Percentiles rank a stretch among this genome's conserved stretches.
These are phyloP conservation scores for Xylogone sp. DNA, from an alignment of 2,329 filamentous ascomycete species.

Conservation along the genomic window DNA sequence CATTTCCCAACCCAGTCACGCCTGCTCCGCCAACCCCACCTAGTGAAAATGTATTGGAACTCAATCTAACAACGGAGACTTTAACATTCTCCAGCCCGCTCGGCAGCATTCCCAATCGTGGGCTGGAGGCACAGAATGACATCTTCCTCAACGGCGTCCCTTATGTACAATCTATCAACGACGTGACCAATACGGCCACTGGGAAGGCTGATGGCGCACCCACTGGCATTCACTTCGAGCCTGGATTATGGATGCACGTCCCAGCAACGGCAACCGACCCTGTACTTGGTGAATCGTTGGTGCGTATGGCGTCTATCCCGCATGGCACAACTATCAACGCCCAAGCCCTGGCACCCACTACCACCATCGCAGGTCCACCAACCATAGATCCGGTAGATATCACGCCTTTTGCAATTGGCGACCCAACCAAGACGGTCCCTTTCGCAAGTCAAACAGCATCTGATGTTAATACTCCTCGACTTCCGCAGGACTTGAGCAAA, in stretches of 20 bases:
- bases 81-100: conserved; percentile 28
- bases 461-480: conserved; percentile 17
- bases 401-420: conserved; percentile 20
- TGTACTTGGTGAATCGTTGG: conserved; percentile 20
- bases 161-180: conserved; percentile 32
- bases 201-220: conserved; percentile 19
- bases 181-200: conserved; percentile 25
- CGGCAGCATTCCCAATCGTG: conserved; percentile 35
- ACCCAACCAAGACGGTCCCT: not conserved
- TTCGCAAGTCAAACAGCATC: conserved; percentile 12
- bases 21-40: conserved; percentile 9
- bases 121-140: conserved; percentile 28
- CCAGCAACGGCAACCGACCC: conserved; percentile 25
- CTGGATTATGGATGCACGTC: conserved; percentile 36
- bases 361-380: conserved; percentile 14
- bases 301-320: conserved; percentile 38
- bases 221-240: conserved; percentile 36
- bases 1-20: conserved; percentile 9
- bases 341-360: conserved; percentile 25
- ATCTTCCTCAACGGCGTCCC: conserved; percentile 32
- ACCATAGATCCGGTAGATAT: conserved; percentile 19
- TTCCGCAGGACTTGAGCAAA: conserved; percentile 26
- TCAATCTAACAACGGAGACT: conserved; percentile 35
- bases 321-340: conserved; percentile 41
- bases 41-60: conserved; percentile 31